Base-by-base conservation (phyloP, 306 rosid genomes). In the Cicer judaicum region DNA sequence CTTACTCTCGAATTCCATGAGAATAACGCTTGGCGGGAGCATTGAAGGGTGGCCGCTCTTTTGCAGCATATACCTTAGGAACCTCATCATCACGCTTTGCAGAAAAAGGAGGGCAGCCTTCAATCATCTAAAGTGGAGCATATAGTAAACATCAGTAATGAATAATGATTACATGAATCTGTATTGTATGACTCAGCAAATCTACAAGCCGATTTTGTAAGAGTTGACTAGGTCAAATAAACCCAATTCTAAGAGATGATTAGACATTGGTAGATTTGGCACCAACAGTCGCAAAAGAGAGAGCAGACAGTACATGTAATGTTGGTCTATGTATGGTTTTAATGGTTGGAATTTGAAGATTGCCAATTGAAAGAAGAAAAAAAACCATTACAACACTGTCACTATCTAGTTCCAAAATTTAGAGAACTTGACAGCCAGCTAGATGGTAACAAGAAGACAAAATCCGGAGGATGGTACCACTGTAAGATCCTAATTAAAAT, bases 1-100 rank as follows among this genome's bases (percentile, higher is more conserved):
- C 93, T 80, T 75, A 93, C 98, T 82, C 92, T 85, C 74, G 89
- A 69, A 93, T 84, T 74, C 97, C 96, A 85, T 86, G 90, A 18
- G 92, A 82, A 74, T 89, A 91, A 68, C 40, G 85, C 85, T 89
- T 91, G 64, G 85, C 11, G 47, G 97, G 88, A 75, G 98, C 96
- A 72, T 57, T 82, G 68, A 93, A 93, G 74, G 97, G 89, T 1
- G 98, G 98, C 38, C 97, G 94, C 76, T 83, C 86, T 60, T 84
- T 87, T 38, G 87, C 76, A 64, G 84, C 90, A 86, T 89, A 88
- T 43, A 74, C 87, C 79, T 86, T 77, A 18, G 86, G 89, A 84
- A 91, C 93, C 64, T 87, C 91, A 14, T 74, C 81, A n/a, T 91
- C 98, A 70, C 80, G 70, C 81, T 86, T 88, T 21, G 84, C 77